phyloP scores from a whole-genome alignment of 805 yeast genomes.

The Brettanomyces custersianus region DNA sequence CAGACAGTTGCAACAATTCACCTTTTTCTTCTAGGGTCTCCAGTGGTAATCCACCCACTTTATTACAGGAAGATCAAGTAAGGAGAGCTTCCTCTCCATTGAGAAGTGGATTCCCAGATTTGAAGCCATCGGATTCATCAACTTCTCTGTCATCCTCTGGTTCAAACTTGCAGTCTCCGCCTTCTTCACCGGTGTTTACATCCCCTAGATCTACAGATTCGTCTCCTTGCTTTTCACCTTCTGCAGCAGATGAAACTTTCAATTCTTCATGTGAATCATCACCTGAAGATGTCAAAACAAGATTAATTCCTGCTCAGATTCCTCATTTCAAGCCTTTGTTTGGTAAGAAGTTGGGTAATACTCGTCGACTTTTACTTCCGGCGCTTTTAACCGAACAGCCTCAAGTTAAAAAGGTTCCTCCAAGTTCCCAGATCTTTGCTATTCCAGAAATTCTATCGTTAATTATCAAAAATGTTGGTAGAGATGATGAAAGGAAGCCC shows the following conservation, averaged over 20 bases:
- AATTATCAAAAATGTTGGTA: constrained; percentile 55
- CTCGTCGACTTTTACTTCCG: background rate
- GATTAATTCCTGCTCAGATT: background rate
- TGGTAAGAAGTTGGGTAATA: background rate
- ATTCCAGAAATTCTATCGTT: constrained; percentile 68
- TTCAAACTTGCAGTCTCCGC: no score
- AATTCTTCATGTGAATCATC: constrained; percentile 1
- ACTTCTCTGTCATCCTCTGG: no score
- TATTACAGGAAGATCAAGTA: no score
- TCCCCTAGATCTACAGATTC: no score
- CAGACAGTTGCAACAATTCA: no score
- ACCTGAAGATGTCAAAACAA: no score
- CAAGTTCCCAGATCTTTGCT: constrained; percentile 37
- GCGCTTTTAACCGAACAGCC: background rate
- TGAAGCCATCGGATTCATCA: no score
- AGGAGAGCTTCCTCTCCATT: no score
- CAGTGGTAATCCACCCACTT: no score
- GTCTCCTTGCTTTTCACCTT: background rate
- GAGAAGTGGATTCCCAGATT: no score
- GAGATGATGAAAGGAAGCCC: constrained; percentile 30
- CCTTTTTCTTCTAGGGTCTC: no score
- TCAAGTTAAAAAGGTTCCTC: background rate
- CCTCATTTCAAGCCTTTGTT: constrained; percentile 1
- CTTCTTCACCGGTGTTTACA: background rate
- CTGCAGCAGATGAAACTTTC: no score